Evolutionary conservation across 208 protist genomes (phyloP), one percentile per base, ranked within the genome.

Genomic region (Crithidia fasciculata): DNA sequence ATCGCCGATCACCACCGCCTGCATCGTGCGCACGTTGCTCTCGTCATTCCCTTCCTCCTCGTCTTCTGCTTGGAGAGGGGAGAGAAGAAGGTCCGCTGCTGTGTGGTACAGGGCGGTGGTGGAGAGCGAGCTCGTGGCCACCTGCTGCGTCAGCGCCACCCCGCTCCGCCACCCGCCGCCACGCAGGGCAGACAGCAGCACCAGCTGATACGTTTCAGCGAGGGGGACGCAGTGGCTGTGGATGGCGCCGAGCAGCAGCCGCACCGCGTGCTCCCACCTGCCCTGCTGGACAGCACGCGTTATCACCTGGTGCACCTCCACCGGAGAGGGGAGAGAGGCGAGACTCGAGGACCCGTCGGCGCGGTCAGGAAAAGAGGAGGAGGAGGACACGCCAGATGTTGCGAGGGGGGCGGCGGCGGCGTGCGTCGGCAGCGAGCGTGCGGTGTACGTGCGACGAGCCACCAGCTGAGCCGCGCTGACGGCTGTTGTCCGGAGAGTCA

Each of bases 291-390:
- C 63, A 0, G 84, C 72, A 7, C 81, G 78, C 36, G 77, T 52
- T 39, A 95, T 73, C 0, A 93, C 86, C 19, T 83, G 71, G 53
- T 95, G 86, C 45, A 95, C 81, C 47, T 95, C 90, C 12, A 71
- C 72, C 15, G 88, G 80, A n/a, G 88, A 87, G 36, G 90, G 90
- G 41, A 55, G 52, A 41, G 73, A 45, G 6, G 62, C 52, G 19
- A 41, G 52, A 58, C 6, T 8, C 7, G 2, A 4, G 57, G 28
- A 28, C 28, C 28, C 28, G 28, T 28, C 28, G 28, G 28, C 28
- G 28, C 28, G 28, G 28, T 28, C 28, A 28, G 28, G 1, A 28
- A 28, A 28, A 28, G 28, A 28, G 28, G 28, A 28, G n/a, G n/a
- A n/a, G 28, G 28, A 28, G 28, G 28, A 2, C 28, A 28, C 28